phyloP scores from a whole-genome alignment of 2,329 filamentous ascomycete genomes.

The Xylaria sp. region DNA sequence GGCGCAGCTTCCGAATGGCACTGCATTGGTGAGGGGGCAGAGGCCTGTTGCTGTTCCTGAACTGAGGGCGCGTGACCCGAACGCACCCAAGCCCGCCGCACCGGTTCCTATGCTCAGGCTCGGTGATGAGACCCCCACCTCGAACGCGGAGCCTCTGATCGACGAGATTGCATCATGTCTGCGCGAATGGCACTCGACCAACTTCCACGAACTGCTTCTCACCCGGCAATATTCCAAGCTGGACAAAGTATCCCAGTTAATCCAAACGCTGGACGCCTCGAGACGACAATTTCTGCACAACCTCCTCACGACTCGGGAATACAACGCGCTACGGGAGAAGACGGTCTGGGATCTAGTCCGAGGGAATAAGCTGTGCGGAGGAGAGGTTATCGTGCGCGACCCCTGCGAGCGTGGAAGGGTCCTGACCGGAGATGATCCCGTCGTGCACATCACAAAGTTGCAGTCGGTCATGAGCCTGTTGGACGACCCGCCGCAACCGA shows the following conservation, averaged over 20 bases:
- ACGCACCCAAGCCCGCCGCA: constrained; percentile 77
- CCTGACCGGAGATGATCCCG: constrained; percentile 88
- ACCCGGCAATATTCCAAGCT: constrained; percentile 79
- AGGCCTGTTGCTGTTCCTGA: constrained; percentile 3
- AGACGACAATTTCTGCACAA: constrained; percentile 91
- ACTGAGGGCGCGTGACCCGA: constrained; percentile 58
- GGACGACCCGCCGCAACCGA: constrained; percentile 73
- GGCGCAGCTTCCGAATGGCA: constrained; percentile 10
- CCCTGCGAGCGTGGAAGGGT: constrained; percentile 81
- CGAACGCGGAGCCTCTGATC: constrained; percentile 83
- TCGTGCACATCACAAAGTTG: constrained; percentile 85
- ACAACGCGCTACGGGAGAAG: constrained; percentile 77
- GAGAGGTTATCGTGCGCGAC: constrained; percentile 93
- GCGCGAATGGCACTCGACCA: constrained; percentile 97
- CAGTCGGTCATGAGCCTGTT: constrained; percentile 97
- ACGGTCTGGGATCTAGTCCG: constrained; percentile 94
- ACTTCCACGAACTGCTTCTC: constrained; percentile 88
- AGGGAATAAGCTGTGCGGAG: constrained; percentile 91
- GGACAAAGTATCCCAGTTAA: constrained; percentile 78
- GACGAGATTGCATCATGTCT: constrained; percentile 97
- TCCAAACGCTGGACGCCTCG: constrained; percentile 80
- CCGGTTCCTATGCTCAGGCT: constrained; percentile 98
- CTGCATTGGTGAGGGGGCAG: constrained; percentile 4
- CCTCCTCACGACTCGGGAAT: constrained; percentile 85
- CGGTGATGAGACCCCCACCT: constrained; percentile 93